Conservation (phyloP, 768 basidiomycete species). For the Phlegmacium glaucopus region DNA sequence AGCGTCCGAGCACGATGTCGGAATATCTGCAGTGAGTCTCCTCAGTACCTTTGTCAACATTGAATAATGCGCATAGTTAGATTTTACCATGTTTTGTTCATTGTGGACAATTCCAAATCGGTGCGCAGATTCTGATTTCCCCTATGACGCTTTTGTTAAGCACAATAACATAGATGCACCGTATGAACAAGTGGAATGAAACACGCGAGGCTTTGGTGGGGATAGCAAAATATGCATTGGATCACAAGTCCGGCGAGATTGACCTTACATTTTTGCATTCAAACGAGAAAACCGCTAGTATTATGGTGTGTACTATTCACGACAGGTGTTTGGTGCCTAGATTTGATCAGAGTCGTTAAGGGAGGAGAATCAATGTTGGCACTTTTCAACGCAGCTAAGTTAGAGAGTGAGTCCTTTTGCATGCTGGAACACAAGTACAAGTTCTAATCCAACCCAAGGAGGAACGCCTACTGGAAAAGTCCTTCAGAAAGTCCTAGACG, state of each 20-base stretch:
- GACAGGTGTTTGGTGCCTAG: too few relatives aligned
- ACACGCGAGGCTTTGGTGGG: slow-evolving; percentile 22
- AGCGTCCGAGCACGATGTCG: slow-evolving; percentile 19
- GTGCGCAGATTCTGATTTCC: too few relatives aligned
- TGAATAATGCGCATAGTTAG: too few relatives aligned
- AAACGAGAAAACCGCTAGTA: background rate
- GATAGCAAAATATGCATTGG: slow-evolving; percentile 27
- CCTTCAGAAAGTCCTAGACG: slow-evolving; percentile 18
- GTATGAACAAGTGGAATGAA: slow-evolving; percentile 18
- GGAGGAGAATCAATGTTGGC: slow-evolving; percentile 13
- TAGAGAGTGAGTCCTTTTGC: slow-evolving; percentile 5
- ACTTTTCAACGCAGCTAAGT: slow-evolving; percentile 18
- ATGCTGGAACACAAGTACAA: background rate
- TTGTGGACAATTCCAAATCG: too few relatives aligned
- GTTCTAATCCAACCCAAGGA: slow-evolving; percentile 9
- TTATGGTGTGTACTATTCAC: too few relatives aligned
- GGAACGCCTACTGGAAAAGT: slow-evolving; percentile 27
- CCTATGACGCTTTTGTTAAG: too few relatives aligned
- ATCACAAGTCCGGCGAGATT: slow-evolving; percentile 19
- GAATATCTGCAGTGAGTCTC: slow-evolving; percentile 20
- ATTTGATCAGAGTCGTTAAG: slow-evolving; percentile 5
- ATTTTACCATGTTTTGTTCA: too few relatives aligned
- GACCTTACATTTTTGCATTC: slow-evolving; percentile 27
- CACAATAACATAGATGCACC: too few relatives aligned
- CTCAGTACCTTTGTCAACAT: background rate